Evolutionary conservation across 805 yeast species (phyloP), one percentile per base, ranked within the genome.

Genomic region (Komagataella pseudopastoris): DNA sequence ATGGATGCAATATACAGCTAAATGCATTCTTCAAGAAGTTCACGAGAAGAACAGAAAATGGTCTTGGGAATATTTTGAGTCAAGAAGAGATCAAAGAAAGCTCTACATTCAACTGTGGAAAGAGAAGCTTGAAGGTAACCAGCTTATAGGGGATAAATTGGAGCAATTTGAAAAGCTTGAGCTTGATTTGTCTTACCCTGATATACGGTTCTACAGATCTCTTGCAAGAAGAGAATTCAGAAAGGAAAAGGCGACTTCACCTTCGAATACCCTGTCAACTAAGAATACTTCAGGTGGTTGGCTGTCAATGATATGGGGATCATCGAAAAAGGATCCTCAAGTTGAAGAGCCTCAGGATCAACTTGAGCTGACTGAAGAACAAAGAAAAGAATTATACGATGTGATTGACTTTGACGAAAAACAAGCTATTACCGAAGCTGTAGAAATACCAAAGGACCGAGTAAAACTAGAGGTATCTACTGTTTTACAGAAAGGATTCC

Each of bases 341-440:
- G 23, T 60, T 1, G 54, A 60, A 2, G 59, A 62, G 3, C 59
- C 59, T 2, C 53, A 57, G 1, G 66, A 67, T 6, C 70, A 71
- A 3, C 63, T 69, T 6, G 68, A 72, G 2, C 76, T 93, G 63
- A 79, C 93, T 0, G 96, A 88, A 12, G 96, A 89, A 57, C 96
- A 93, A 60, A 75, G 87, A 55, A 76, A 88, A 60, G 99, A 95
- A 53, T 71, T 93, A 18, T 90, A 88, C 60, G 95, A 88, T 54
- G 95, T 97, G 0, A 90, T 93, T 56, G 99, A 90, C 55, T 90
- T 83, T 58, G 87, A 90, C 58, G 96, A 90, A 55, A 66, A 72
- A 18, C 71, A 76, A 49, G 70, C 70, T 1, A 51, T 76, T 1
- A 59, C 72, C 1, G 80, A 79, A 24, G 69, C 83, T 1, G 67